phyloP scores from a whole-genome alignment of 2,329 filamentous ascomycete genomes.

The Aspergillus sclerotialis region DNA sequence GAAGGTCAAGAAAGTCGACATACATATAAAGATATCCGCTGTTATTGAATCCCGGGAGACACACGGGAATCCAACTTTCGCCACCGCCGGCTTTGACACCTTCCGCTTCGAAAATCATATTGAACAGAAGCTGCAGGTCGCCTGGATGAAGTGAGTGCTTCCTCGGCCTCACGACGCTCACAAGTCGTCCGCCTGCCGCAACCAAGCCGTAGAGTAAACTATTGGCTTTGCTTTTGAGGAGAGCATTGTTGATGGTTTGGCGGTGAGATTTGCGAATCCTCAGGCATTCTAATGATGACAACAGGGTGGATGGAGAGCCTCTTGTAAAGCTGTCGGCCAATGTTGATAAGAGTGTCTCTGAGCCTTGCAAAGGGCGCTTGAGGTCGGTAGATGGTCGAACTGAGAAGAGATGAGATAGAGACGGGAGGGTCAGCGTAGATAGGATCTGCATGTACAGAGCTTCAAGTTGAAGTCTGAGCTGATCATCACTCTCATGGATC shows the following conservation, averaged over 20 bases:
- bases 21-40: slow-evolving; percentile 98
- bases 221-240: slow-evolving; percentile 69
- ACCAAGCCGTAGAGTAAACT: slow-evolving; percentile 87
- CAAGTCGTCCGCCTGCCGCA: slow-evolving; percentile 83
- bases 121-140: slow-evolving; percentile 94
- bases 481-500: slow-evolving; percentile 83
- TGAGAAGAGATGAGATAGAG: slow-evolving; percentile 77
- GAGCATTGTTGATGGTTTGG: slow-evolving; percentile 74
- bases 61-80: slow-evolving; percentile 96
- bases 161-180: slow-evolving; percentile 89
- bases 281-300: slow-evolving; percentile 90
- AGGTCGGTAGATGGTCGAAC: slow-evolving; percentile 91
- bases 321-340: slow-evolving; percentile 90
- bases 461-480: slow-evolving; percentile 81
- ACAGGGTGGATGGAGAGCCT: slow-evolving; percentile 79
- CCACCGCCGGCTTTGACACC: slow-evolving; percentile 87
- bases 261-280: slow-evolving; percentile 83
- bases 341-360: slow-evolving; percentile 82
- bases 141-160: slow-evolving; percentile 93
- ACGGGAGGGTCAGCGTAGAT: slow-evolving; percentile 86
- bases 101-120: slow-evolving; percentile 96
- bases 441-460: slow-evolving; percentile 97
- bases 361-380: slow-evolving; percentile 80
- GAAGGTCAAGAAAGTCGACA: slow-evolving; percentile 80
- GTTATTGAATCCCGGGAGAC: slow-evolving; percentile 94